These are phyloP conservation scores for Coemansia sp. DNA, from an alignment of 192 early-diverging fungal genomes.

Conservation along the genomic window DNA sequence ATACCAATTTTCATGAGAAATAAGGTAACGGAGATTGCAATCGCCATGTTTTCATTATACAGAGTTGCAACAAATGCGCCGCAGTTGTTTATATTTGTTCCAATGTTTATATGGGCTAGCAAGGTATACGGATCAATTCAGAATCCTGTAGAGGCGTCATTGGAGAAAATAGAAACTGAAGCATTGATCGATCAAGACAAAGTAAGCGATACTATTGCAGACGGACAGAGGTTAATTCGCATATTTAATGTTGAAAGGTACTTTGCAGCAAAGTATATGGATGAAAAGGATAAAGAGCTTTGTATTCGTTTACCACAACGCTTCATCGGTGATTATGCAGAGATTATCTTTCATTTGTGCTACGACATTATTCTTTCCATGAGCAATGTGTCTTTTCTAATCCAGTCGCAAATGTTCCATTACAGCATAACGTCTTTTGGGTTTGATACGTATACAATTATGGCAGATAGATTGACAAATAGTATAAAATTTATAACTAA, in stretches of 20 bases:
- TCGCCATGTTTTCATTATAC: constrained; percentile 18
- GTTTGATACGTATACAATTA: neutral
- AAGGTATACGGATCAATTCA: neutral
- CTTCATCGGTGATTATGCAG: too few species aligned
- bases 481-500: neutral
- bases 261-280: too few species aligned
- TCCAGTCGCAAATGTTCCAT: neutral
- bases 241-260: too few species aligned
- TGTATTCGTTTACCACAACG: too few species aligned
- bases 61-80: constrained; percentile 12
- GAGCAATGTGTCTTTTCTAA: too few species aligned
- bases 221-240: too few species aligned
- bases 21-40: constrained; percentile 4
- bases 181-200: too few species aligned
- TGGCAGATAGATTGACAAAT: neutral
- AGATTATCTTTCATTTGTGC: too few species aligned
- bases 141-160: neutral
- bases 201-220: too few species aligned
- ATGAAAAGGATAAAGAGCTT: neutral
- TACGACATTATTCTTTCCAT: too few species aligned
- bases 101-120: constrained; percentile 9
- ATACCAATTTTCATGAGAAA: constrained; percentile 17
- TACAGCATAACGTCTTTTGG: constrained; percentile 17
- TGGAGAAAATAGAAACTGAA: too few species aligned
- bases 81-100: constrained; percentile 19